Base-by-base conservation (phyloP, 2,329 filamentous ascomycete genomes). In the Clonostachys sp. region DNA sequence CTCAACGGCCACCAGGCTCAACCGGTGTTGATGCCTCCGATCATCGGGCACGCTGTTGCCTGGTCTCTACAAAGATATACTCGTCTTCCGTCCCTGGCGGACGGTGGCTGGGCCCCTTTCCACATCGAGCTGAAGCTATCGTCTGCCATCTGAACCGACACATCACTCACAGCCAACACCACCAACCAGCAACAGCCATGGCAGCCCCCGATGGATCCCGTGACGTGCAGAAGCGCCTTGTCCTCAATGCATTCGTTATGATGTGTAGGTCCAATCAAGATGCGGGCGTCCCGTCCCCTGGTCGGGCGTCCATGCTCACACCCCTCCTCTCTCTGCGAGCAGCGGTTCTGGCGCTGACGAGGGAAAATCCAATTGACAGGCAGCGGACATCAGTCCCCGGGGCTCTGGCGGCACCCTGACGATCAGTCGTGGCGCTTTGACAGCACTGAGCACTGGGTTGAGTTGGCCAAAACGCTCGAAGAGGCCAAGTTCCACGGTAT, bases 351-450 rank as follows among this genome's bases (percentile, higher is more conserved):
- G 24, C 9, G 24, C 24, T 30, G 24, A 30, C 24, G 34, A 44
- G 33, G 42, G 24, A 30, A 10, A 4, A 30, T 30, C 24, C 24
- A 10, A 16, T 16, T 40, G 16, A 16, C 20, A 42, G 6, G 64
- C 59, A 63, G 54, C 44, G 71, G 71, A 3, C 73, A 77, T 42
- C 72, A 75, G 50, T 73, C 70, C 2, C 71, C 72, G 0, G 66
- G 68, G 1, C 61, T 72, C 7, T 73, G 83, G 83, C 70, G 74
- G 30, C 83, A 87, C 56, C 84, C 83, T 2, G 67, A 79, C 12
- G 83, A 87, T 53, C 68, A 77, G 49, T 86, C 82, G 2, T 72
- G 74, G 53, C 65, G 78, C 17, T 87, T 87, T 60, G 82, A 80
- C 55, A 71, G 75, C 40, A 63, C 84, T 41, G 64, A 74, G 5